Evolutionary conservation across 768 basidiomycete species (phyloP), one percentile per base, ranked within the genome.

Genomic region (Amanita thiersii): DNA sequence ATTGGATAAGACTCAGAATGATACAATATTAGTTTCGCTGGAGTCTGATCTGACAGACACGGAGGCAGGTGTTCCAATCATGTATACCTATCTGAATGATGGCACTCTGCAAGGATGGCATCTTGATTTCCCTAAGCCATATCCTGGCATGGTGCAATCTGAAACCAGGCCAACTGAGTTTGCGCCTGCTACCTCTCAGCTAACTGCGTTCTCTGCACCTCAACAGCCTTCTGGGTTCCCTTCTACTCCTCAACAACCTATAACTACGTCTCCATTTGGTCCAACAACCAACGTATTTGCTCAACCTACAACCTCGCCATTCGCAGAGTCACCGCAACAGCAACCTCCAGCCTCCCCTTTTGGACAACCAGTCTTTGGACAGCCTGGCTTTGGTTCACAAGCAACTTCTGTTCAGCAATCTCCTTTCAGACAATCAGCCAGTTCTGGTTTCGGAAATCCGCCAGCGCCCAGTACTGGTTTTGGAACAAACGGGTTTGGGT

Each of bases 71-170:
- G 57, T 56, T 9, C 86, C 86, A 0, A 65, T 86, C 42, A 60
- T 87, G 58, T 87, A 78, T 55, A 79, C 75, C 2, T 88, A 85
- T 57, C 69, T 84, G 8, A 86, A 79, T 40, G 86, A 90, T 52
- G 86, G 86, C 14, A 84, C 85, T 0, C 41, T 90, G 17, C 72
- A 78, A 36, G 86, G 68, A 3, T 90, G 86, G 85, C 66, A 78
- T 54, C 53, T 83, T 15, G 72, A 84, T 26, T 75, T 81, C 52
- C 62, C 66, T 5, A 71, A 69, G 30, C 62, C 70, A 5, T 88
- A 86, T 52, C 61, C 67, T 30, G 75, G 75, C 20, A 75, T 86
- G 69, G 53, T 69, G 4, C 51, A 58, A 6, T 26, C 55, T 10
- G 48, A 30, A 21, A 10, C 18, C 15, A 8, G 11, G 20, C 9